Percentiles rank a stretch among this genome's conserved stretches.
Evolutionary conservation across 371 early-diverging fungal genomes (phyloP).

Genomic region (Rhizopus microsporus): DNA sequence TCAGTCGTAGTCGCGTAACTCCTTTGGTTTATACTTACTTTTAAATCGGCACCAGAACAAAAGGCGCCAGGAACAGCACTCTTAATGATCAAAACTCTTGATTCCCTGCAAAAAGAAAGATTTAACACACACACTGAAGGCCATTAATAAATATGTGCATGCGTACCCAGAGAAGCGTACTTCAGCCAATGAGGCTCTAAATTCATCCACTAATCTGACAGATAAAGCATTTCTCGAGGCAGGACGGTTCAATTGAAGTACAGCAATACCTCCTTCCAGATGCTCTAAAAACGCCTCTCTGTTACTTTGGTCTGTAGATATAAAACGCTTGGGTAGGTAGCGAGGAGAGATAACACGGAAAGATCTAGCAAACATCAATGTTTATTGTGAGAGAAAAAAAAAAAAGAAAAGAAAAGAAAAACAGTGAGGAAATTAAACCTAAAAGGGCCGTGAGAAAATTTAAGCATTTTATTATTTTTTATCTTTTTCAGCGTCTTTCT

Average conservation of each 20-base stretch:
- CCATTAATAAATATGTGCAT: not conserved
- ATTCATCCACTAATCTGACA: slow-evolving; percentile 70
- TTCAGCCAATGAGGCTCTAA: slow-evolving; percentile 67
- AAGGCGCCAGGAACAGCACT: slow-evolving; percentile 86
- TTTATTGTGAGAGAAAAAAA: slow-evolving; percentile 4
- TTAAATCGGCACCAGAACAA: slow-evolving; percentile 97
- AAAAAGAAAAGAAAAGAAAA: slow-evolving; percentile 4
- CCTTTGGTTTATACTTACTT: slow-evolving; percentile 51
- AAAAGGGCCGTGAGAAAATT: slow-evolving; percentile 16
- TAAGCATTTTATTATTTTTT: not conserved
- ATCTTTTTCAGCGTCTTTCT: slow-evolving; percentile 8
- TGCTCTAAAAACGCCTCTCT: slow-evolving; percentile 69
- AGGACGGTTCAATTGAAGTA: slow-evolving; percentile 86
- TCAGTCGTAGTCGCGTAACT: not conserved
- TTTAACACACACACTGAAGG: not conserved
- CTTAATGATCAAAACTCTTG: slow-evolving; percentile 82
- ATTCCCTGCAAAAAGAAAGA: slow-evolving; percentile 34
- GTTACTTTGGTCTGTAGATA: slow-evolving; percentile 10
- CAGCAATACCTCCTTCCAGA: slow-evolving; percentile 75
- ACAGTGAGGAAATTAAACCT: not conserved
- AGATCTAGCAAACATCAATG: slow-evolving; percentile 11
- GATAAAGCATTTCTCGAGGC: slow-evolving; percentile 90
- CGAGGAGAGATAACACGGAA: slow-evolving; percentile 5
- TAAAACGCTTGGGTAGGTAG: slow-evolving; percentile 1
- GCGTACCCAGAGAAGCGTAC: slow-evolving; percentile 66